Conservation (phyloP, 805 yeast genomes). For the Candida ortonii region DNA sequence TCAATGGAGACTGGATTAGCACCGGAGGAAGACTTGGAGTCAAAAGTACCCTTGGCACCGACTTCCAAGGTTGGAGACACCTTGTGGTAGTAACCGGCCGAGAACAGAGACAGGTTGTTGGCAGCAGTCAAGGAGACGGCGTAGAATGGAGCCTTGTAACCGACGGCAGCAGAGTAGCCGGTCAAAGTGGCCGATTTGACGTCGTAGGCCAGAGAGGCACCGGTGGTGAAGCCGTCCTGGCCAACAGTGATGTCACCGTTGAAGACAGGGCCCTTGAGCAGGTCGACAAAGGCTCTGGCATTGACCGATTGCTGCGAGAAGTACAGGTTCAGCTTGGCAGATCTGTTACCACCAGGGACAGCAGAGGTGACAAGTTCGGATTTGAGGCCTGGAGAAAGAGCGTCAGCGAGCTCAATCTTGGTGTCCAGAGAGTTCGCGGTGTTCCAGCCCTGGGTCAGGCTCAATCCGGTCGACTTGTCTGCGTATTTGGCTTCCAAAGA, state of each 20-base stretch:
- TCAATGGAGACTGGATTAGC: constrained; percentile 84
- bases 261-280: constrained; percentile 92
- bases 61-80: constrained; percentile 90
- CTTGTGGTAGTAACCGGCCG: constrained; percentile 96
- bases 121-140: constrained; percentile 81
- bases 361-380: constrained; percentile 85
- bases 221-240: constrained; percentile 94
- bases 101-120: constrained; percentile 81
- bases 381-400: constrained; percentile 92
- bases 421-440: constrained; percentile 89
- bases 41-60: constrained; percentile 97
- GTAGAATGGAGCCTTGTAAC: constrained; percentile 87
- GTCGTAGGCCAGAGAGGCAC: constrained; percentile 97
- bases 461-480: constrained; percentile 89
- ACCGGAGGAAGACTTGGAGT: constrained; percentile 71
- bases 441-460: constrained; percentile 97
- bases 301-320: constrained; percentile 91
- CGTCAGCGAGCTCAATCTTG: constrained; percentile 88
- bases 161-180: constrained; percentile 90
- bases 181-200: constrained; percentile 88
- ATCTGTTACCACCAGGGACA: constrained; percentile 81
- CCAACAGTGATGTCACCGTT: constrained; percentile 93
- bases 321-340: constrained; percentile 85
- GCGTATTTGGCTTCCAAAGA: constrained; percentile 87
- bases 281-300: constrained; percentile 92